phyloP scores from a whole-genome alignment of 306 rosid genomes.

The Ochetophila trinervis region DNA sequence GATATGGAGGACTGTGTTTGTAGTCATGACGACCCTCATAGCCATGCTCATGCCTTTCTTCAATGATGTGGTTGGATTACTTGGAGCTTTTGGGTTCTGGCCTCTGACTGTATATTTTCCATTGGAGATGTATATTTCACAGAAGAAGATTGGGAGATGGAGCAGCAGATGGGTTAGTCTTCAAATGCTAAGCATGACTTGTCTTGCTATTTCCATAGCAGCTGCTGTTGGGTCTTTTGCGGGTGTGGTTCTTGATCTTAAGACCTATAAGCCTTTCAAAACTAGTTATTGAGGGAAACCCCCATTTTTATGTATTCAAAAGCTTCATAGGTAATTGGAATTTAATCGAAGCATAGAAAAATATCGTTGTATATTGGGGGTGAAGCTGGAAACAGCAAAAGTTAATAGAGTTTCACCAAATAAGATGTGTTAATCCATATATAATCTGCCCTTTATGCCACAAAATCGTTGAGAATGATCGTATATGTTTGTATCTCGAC shows the following conservation, averaged over 20 bases:
- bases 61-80: slow-evolving; percentile 75
- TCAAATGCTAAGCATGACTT: slow-evolving; percentile 45
- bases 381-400: not conserved
- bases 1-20: slow-evolving; percentile 63
- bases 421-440: too few relatives aligned
- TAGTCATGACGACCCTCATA: slow-evolving; percentile 50
- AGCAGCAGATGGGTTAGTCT: slow-evolving; percentile 55
- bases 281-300: slow-evolving; percentile 43
- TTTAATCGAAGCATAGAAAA: not conserved
- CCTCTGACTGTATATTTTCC: slow-evolving; percentile 71
- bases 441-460: too few relatives aligned
- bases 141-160: slow-evolving; percentile 53
- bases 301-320: not conserved
- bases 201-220: slow-evolving; percentile 47
- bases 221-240: slow-evolving; percentile 73
- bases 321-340: not conserved
- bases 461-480: too few relatives aligned
- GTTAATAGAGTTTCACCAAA: not conserved
- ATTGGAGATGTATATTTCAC: slow-evolving; percentile 67
- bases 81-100: slow-evolving; percentile 86
- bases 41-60: slow-evolving; percentile 77
- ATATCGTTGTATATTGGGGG: not conserved
- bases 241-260: slow-evolving; percentile 65
- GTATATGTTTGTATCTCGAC: too few relatives aligned
- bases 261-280: slow-evolving; percentile 58